Evolutionary conservation across 345 rosid species (phyloP).

Genomic region (Rhodamnia rubescens): DNA sequence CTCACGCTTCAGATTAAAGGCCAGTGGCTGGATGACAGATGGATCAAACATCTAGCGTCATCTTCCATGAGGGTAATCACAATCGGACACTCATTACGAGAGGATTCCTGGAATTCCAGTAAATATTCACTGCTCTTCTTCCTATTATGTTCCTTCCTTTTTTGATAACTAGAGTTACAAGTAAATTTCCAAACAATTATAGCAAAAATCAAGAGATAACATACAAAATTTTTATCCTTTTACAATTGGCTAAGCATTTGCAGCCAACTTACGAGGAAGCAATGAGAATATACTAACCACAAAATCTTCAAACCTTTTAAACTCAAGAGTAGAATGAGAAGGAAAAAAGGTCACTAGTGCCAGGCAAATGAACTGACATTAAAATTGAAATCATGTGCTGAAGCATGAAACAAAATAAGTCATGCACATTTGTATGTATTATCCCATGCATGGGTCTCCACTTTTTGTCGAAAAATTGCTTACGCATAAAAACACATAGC

Average conservation of each 20-base stretch:
- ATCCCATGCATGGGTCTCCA: neutral
- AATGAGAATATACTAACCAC: neutral
- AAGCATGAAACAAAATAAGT: neutral
- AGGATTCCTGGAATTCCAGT: neutral
- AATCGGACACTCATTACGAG: neutral
- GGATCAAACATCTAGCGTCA: neutral
- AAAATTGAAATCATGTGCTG: neutral
- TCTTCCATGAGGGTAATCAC: neutral
- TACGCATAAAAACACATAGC: neutral
- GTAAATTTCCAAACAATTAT: neutral
- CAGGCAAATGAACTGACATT: neutral
- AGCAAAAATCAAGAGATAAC: neutral
- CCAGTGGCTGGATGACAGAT: neutral
- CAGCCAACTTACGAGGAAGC: neutral
- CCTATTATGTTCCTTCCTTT: neutral
- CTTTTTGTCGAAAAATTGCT: neutral
- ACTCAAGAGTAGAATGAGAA: neutral
- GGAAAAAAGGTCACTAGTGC: neutral
- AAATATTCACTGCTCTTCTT: neutral
- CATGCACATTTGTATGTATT: neutral
- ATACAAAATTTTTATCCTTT: neutral
- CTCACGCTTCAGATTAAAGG: neutral
- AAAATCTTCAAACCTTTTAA: neutral
- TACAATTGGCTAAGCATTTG: neutral
- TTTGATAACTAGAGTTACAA: neutral